Evolutionary conservation across 352 stramenopile genomes (phyloP).

Genomic region (Phytophthora citrophthora): DNA sequence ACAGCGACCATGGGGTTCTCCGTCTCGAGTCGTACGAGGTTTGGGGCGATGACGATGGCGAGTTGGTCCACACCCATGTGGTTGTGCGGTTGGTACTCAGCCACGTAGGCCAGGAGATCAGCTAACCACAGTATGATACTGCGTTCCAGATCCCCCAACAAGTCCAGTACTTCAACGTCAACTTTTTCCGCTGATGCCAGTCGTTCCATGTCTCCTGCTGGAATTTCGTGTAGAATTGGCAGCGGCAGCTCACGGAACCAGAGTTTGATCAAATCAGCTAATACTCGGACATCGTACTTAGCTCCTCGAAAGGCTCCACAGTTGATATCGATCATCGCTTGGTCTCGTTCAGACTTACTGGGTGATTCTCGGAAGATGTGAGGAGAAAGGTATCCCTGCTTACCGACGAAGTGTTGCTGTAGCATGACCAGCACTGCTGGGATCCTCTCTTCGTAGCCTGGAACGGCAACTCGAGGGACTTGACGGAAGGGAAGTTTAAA

Average conservation of each 20-base stretch:
- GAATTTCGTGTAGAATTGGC: constrained; percentile 85
- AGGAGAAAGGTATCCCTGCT: constrained; percentile 66
- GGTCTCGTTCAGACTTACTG: constrained; percentile 85
- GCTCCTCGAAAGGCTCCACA: constrained; percentile 71
- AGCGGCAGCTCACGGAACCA: constrained; percentile 89
- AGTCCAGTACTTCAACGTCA: constrained; percentile 47
- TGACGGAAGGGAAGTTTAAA: constrained; percentile 84
- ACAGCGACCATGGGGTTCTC: constrained; percentile 89
- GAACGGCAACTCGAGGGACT: constrained; percentile 65
- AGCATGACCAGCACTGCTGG: constrained; percentile 90
- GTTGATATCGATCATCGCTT: constrained; percentile 87
- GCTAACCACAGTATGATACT: constrained; percentile 85
- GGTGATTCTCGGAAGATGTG: constrained; percentile 91
- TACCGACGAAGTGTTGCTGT: constrained; percentile 75
- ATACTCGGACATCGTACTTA: constrained; percentile 77
- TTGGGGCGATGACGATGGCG: constrained; percentile 89
- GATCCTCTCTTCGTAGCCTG: constrained; percentile 78
- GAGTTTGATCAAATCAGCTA: constrained; percentile 90
- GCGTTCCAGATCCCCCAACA: constrained; percentile 61
- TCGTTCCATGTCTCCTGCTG: constrained; percentile 65
- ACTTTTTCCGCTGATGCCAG: constrained; percentile 51
- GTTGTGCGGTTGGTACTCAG: constrained; percentile 73
- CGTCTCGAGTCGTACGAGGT: constrained; percentile 87
- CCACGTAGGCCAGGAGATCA: constrained; percentile 79
- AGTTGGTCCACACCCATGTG: constrained; percentile 92